Conservation (phyloP, 1,284 basidiomycete genomes). For the Cystobasidium sp. region DNA sequence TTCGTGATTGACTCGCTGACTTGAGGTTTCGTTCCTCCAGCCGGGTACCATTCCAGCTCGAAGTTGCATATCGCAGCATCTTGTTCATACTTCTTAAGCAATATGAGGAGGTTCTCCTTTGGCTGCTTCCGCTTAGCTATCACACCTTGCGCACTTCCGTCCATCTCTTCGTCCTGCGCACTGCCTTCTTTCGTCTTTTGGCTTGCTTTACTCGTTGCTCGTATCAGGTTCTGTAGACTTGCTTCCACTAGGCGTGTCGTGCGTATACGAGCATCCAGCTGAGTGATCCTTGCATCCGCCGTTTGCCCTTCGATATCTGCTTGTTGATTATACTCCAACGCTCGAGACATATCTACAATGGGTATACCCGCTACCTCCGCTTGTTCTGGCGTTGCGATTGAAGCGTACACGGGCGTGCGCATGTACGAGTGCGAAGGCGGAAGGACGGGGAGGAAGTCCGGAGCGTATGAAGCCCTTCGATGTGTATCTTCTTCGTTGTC, state of each 20-base stretch:
- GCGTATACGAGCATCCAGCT: constrained; percentile 39
- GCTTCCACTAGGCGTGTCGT: constrained; percentile 44
- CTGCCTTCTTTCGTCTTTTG: constrained; percentile 2
- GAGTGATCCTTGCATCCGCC: constrained; percentile 34
- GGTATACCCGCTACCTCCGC: constrained; percentile 36
- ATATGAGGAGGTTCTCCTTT: constrained; percentile 20
- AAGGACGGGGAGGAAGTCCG: constrained; percentile 37
- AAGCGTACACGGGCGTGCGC: constrained; percentile 40
- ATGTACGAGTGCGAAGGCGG: constrained; percentile 46
- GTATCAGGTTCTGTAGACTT: constrained; percentile 42
- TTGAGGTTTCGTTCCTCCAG: neutral
- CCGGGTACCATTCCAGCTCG: constrained; percentile 41
- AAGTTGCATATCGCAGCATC: constrained; percentile 41
- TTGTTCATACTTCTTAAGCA: constrained; percentile 38
- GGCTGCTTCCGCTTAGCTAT: constrained; percentile 2
- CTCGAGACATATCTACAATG: constrained; percentile 20
- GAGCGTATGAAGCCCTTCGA: constrained; percentile 30
- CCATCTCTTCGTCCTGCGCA: constrained; percentile 3
- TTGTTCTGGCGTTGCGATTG: constrained; percentile 32
- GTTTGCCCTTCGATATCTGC: constrained; percentile 25
- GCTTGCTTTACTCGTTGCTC: constrained; percentile 39
- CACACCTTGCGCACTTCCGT: neutral
- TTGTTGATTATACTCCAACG: constrained; percentile 25
- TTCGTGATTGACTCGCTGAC: neutral
- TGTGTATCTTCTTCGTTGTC: constrained; percentile 31